Base-by-base conservation (phyloP, 108 stramenopile species). In the Nitzschia sp. region DNA sequence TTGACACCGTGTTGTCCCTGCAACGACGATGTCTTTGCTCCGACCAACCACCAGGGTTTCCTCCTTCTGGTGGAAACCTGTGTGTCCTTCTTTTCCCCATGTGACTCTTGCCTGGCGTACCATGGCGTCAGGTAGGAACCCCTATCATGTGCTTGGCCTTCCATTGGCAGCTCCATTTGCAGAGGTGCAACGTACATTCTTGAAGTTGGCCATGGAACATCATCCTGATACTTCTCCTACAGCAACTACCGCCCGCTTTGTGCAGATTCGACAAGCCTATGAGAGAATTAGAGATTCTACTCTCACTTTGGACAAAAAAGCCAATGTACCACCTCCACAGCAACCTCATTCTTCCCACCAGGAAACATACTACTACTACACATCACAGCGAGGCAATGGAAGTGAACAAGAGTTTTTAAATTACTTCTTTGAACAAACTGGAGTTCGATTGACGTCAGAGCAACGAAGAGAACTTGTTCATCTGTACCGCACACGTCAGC, bases 131-230 rank as follows among this genome's bases (percentile, higher is more conserved):
- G n/a, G 43, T 50, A 20, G 39, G 48, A 60, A 65, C 57, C 75
- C 80, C 17, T 81, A 62, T 44, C 52, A 26, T 7, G 51, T 83
- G 0, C 51, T 83, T 61, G 82, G 82, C 3, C 20, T 83, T 29
- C 71, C 68, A 17, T 52, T 38, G 0, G 34, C 40, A 9, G 40
- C 64, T 15, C 44, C 65, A 11, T 79, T 57, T 29, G 34, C 51
- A 5, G 54, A 34, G 3, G 77, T 83, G n/a, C 70, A 78, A 37
- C 53, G 64, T n/a, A 56, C 70, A 14, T 83, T 83, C 52, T 0
- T 79, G 10, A 55, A 78, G 57, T 48, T 75, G 29, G 82, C 82
- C n/a, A 43, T 83, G 48, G 12, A 75, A 39, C 67, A 83, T 73
- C 82, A 83, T 62, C 82, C 82, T 9, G 82, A 83, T 67, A 60